Evolutionary conservation across 202 grass and related monocot species (phyloP).

Genomic region (Eragrostis tef): DNA sequence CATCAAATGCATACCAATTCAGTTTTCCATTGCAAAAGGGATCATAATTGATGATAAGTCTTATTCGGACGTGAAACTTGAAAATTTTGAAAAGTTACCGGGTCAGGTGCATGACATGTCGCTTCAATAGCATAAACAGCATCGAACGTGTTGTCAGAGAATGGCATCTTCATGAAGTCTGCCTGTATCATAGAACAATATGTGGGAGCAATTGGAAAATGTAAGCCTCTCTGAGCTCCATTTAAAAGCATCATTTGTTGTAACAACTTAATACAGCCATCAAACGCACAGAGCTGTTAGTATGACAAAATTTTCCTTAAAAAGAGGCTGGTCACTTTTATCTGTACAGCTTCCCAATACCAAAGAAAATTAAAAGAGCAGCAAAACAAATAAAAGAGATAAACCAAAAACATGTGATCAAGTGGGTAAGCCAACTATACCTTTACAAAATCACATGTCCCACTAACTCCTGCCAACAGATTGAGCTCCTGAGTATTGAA

Average conservation of each 20-base stretch:
- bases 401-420: not conserved
- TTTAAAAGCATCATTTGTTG: constrained; percentile 25
- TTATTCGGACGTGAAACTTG: not conserved
- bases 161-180: constrained; percentile 97
- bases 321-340: constrained; percentile 16
- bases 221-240: constrained; percentile 1
- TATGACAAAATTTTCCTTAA: not conserved
- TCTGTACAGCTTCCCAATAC: not conserved
- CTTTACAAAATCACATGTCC: constrained; percentile 87
- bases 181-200: constrained; percentile 63
- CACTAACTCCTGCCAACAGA: constrained; percentile 66
- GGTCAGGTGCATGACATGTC: constrained; percentile 93
- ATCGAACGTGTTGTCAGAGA: constrained; percentile 74
- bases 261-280: constrained; percentile 30
- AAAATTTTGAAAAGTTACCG: constrained; percentile 48
- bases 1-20: constrained; percentile 8
- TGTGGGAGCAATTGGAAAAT: constrained; percentile 11
- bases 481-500: constrained; percentile 71
- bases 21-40: constrained; percentile 13
- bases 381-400: not conserved
- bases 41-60: constrained; percentile 21
- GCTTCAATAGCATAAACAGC: constrained; percentile 93
- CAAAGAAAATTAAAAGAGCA: constrained; percentile 4
- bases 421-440: constrained; percentile 48
- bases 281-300: not conserved